A percentile compares a stretch with the other conserved stretches of the same genome.
Conservation (phyloP, 306 rosid genomes). For the Astragalus glycyphyllos region DNA sequence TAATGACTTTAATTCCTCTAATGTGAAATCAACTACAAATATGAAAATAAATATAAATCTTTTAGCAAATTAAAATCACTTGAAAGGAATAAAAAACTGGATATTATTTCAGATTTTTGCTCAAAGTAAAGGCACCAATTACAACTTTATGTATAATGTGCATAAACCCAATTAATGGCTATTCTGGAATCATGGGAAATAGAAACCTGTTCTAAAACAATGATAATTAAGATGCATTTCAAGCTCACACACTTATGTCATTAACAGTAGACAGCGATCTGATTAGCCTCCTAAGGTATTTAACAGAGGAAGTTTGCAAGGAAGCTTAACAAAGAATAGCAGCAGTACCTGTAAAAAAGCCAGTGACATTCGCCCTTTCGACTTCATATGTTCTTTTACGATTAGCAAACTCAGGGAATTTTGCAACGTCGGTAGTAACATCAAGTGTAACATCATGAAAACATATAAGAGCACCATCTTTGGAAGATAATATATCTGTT, state of each 20-base stretch:
- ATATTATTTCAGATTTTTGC: background rate
- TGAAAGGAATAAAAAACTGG: background rate
- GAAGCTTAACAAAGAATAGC: slow-evolving; percentile 26
- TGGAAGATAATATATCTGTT: slow-evolving; percentile 82
- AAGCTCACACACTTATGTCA: slow-evolving; percentile 9
- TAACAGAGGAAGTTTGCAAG: background rate
- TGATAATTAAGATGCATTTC: slow-evolving; percentile 24
- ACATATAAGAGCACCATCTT: slow-evolving; percentile 87
- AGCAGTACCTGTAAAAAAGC: slow-evolving; percentile 75
- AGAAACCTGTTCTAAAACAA: background rate
- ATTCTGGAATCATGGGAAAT: background rate
- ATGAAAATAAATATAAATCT: slow-evolving; percentile 23
- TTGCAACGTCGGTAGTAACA: slow-evolving; percentile 66
- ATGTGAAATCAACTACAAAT: slow-evolving; percentile 83
- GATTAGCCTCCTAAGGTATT: slow-evolving; percentile 17
- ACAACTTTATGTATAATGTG: no score
- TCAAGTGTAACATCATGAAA: slow-evolving; percentile 88
- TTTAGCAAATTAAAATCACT: slow-evolving; percentile 23
- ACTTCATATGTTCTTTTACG: slow-evolving; percentile 88
- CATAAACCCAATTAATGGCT: background rate
- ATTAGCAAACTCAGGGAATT: slow-evolving; percentile 65
- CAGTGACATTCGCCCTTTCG: slow-evolving; percentile 66
- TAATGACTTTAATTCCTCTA: slow-evolving; percentile 71
- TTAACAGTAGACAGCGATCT: slow-evolving; percentile 19
- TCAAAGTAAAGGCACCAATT: background rate